These are phyloP conservation scores for Yamadazyma endophytica DNA, from an alignment of 805 yeast species.

Conservation along the genomic window DNA sequence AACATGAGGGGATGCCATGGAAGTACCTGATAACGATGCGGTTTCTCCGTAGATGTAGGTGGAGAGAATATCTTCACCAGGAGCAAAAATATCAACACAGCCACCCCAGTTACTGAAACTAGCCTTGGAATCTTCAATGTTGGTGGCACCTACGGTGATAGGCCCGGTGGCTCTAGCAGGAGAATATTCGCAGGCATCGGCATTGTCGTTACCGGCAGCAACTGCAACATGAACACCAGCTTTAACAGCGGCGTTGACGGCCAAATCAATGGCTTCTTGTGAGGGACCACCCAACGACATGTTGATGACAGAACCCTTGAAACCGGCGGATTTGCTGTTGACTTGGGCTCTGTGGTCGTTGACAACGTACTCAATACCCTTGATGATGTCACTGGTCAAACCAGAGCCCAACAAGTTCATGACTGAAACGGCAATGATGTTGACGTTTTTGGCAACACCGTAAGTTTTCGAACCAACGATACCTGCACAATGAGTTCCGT, in stretches of 20 bases:
- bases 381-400: slow-evolving; percentile 37
- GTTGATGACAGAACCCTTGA: slow-evolving; percentile 59
- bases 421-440: slow-evolving; percentile 38
- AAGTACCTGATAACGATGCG: slow-evolving; percentile 55
- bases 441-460: slow-evolving; percentile 72
- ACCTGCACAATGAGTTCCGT: slow-evolving; percentile 94
- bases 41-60: slow-evolving; percentile 56
- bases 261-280: slow-evolving; percentile 52
- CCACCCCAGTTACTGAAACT: slow-evolving; percentile 52
- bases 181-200: slow-evolving; percentile 56
- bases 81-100: slow-evolving; percentile 52
- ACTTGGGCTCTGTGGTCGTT: slow-evolving; percentile 28
- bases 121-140: slow-evolving; percentile 42
- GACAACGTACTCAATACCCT: slow-evolving; percentile 39
- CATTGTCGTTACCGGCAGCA: slow-evolving; percentile 62
- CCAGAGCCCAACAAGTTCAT: slow-evolving; percentile 38
- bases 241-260: slow-evolving; percentile 54
- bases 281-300: slow-evolving; percentile 61
- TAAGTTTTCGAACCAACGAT: slow-evolving; percentile 71
- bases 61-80: slow-evolving; percentile 53
- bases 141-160: slow-evolving; percentile 51
- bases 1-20: slow-evolving; percentile 62
- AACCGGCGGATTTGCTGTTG: slow-evolving; percentile 32
- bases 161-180: slow-evolving; percentile 57
- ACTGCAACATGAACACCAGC: slow-evolving; percentile 58